Evolutionary conservation across 176 grass and related monocot genomes (phyloP).

Genomic region (Areca catechu): DNA sequence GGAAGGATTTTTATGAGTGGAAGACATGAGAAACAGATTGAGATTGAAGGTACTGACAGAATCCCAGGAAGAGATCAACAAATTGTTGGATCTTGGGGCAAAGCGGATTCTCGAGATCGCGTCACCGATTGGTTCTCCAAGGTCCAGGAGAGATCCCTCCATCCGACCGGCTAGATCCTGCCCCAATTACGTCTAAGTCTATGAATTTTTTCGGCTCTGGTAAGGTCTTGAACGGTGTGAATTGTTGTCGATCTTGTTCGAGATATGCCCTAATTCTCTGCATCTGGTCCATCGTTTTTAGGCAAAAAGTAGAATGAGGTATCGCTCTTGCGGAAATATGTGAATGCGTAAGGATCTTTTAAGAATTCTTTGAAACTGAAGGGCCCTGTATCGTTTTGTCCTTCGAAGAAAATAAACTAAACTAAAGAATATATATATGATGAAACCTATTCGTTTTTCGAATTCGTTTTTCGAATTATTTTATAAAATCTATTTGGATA

Average conservation of each 20-base stretch:
- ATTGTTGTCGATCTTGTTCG: too few relatives aligned
- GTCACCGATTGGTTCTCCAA: conserved; percentile 18
- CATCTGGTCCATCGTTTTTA: too few relatives aligned
- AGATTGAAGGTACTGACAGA: conserved; percentile 27
- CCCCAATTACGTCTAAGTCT: background rate
- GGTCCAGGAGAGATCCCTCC: conserved; percentile 7
- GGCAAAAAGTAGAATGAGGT: background rate
- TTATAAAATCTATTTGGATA: too few relatives aligned
- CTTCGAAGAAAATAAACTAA: too few relatives aligned
- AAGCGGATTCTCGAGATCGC: conserved; percentile 52
- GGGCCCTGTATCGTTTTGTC: too few relatives aligned
- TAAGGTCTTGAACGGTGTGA: background rate
- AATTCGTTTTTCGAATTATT: too few relatives aligned
- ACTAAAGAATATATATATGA: too few relatives aligned
- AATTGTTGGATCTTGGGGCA: conserved; percentile 47
- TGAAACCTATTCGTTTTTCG: too few relatives aligned
- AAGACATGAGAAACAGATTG: background rate
- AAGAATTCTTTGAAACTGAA: too few relatives aligned
- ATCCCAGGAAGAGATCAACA: conserved; percentile 53
- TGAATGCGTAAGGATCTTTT: too few relatives aligned
- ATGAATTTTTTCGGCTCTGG: background rate
- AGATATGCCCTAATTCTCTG: too few relatives aligned
- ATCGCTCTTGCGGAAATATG: background rate
- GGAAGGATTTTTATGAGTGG: too few relatives aligned
- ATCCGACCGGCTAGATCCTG: background rate